Percentiles rank a stretch among this genome's conserved stretches.
Conservation (phyloP, 805 yeast species). For the Zygotorulaspora chibaensis region DNA sequence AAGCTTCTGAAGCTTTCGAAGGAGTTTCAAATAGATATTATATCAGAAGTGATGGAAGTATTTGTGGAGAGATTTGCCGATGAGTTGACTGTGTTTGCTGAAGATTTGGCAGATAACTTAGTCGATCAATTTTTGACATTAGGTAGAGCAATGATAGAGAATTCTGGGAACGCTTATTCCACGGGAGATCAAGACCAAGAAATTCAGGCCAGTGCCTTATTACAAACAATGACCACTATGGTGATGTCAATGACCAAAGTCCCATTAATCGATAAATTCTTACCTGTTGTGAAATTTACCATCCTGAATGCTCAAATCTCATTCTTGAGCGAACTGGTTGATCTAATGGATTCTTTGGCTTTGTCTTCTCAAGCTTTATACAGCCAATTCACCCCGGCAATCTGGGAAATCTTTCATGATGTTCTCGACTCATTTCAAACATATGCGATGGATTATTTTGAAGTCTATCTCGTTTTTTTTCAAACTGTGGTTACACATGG, state of each 20-base stretch:
- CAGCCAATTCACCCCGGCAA: constrained; percentile 43
- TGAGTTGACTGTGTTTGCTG: constrained; percentile 85
- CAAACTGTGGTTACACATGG: constrained; percentile 52
- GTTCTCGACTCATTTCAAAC: constrained; percentile 53
- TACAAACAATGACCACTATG: constrained; percentile 72
- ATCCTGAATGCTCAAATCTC: constrained; percentile 55
- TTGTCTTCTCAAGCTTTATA: constrained; percentile 46
- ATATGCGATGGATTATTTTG: constrained; percentile 57
- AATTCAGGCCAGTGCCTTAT: constrained; percentile 60
- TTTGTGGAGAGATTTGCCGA: constrained; percentile 84
- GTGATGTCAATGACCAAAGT: constrained; percentile 60
- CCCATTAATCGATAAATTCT: constrained; percentile 49
- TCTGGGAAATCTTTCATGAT: constrained; percentile 50
- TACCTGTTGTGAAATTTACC: constrained; percentile 57
- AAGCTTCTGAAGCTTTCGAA: constrained; percentile 70
- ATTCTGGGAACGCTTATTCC: constrained; percentile 31
- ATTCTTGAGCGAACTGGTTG: constrained; percentile 59
- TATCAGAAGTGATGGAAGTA: constrained; percentile 90
- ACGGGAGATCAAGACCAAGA: constrained; percentile 55
- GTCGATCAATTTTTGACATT: constrained; percentile 56
- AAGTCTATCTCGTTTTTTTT: constrained; percentile 51
- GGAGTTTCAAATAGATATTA: constrained; percentile 77
- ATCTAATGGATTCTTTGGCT: constrained; percentile 53
- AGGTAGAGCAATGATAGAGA: constrained; percentile 55
- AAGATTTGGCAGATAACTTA: constrained; percentile 55